Evolutionary conservation across 2,329 filamentous ascomycete species (phyloP).

Genomic region (Pseudogymnoascus sp.): DNA sequence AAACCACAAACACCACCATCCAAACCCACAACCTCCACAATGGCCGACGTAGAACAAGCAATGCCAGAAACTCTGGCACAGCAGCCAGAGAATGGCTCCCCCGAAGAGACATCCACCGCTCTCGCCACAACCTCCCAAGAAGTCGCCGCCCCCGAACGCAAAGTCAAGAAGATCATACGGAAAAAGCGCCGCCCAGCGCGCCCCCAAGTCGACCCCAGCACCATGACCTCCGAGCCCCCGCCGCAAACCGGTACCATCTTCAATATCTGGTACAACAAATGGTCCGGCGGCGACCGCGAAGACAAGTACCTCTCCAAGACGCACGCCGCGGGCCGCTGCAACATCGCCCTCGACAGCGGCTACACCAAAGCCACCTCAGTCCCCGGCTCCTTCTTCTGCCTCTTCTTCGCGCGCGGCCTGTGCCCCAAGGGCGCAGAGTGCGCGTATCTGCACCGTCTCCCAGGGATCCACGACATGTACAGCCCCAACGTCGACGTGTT

Average conservation of each 20-base stretch:
- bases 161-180: slow-evolving; percentile 86
- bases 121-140: slow-evolving; percentile 24
- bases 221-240: slow-evolving; percentile 75
- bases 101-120: slow-evolving; percentile 19
- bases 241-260: slow-evolving; percentile 92
- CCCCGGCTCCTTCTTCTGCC: slow-evolving; percentile 79
- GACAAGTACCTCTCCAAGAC: slow-evolving; percentile 82
- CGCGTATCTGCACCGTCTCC: slow-evolving; percentile 85
- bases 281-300: slow-evolving; percentile 90
- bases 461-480: slow-evolving; percentile 79
- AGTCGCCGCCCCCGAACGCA: slow-evolving; percentile 32
- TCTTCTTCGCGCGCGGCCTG: slow-evolving; percentile 78
- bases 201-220: slow-evolving; percentile 80
- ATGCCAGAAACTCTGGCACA: slow-evolving; percentile 19
- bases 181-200: slow-evolving; percentile 86
- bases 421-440: slow-evolving; percentile 88
- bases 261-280: slow-evolving; percentile 99
- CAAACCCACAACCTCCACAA: slow-evolving; percentile 9
- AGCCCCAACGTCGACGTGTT: slow-evolving; percentile 95
- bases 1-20: not conserved
- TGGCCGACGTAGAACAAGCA: slow-evolving; percentile 23
- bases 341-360: slow-evolving; percentile 69
- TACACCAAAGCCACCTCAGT: slow-evolving; percentile 73
- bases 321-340: slow-evolving; percentile 77
- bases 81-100: slow-evolving; percentile 9